Percentiles rank a stretch among this genome's conserved stretches.
Evolutionary conservation across 1,284 basidiomycete species (phyloP).

Genomic region (Lignosus rhinocerotis): DNA sequence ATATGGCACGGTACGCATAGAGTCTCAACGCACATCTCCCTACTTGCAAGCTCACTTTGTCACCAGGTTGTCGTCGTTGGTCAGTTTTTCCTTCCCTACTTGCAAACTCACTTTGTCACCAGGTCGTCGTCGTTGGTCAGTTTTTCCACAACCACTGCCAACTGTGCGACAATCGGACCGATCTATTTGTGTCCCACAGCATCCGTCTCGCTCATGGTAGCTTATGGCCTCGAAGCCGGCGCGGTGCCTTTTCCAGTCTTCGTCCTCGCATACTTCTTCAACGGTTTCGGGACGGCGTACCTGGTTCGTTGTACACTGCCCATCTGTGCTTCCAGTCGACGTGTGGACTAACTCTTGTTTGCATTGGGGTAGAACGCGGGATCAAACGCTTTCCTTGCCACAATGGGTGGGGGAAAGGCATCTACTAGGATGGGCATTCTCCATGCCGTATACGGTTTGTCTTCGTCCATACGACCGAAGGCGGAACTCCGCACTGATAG

Average conservation of each 20-base stretch:
- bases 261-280: slow-evolving; percentile 55
- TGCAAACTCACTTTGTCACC: background rate
- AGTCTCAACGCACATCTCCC: background rate
- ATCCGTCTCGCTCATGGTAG: slow-evolving; percentile 39
- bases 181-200: background rate
- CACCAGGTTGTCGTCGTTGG: slow-evolving; percentile 30
- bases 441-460: slow-evolving; percentile 46
- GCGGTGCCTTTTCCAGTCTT: slow-evolving; percentile 67
- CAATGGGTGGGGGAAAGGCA: slow-evolving; percentile 42
- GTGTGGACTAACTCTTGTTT: background rate
- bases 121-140: slow-evolving; percentile 32
- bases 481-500: too few relatives aligned
- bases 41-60: background rate
- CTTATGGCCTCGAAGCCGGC: slow-evolving; percentile 56
- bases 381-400: slow-evolving; percentile 53
- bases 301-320: slow-evolving; percentile 35
- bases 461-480: background rate
- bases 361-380: slow-evolving; percentile 44
- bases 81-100: slow-evolving; percentile 2
- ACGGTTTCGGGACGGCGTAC: slow-evolving; percentile 61
- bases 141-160: background rate
- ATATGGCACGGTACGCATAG: slow-evolving; percentile 50
- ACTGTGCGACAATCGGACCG: background rate
- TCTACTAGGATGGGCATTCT: slow-evolving; percentile 59
- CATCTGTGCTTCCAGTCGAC: background rate